Evolutionary conservation across 2,329 filamentous ascomycete genomes (phyloP), one percentile per base, ranked within the genome.

Genomic region (Tympanopsis confertula): DNA sequence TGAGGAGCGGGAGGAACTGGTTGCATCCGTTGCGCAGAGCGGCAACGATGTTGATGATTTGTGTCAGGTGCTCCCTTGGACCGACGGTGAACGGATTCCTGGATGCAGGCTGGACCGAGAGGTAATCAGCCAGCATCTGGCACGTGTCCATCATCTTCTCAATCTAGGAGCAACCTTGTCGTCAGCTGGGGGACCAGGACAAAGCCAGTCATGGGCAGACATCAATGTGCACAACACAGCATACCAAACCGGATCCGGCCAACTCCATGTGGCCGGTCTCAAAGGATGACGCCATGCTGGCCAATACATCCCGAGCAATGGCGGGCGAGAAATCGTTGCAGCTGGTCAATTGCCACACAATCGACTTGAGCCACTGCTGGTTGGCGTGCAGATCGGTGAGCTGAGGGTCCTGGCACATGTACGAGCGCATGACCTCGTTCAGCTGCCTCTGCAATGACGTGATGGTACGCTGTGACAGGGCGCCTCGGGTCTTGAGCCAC

Each of bases 141-240:
- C 83, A 77, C 24, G 88, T 73, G 46, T 88, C 82, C 47, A 91
- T 74, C 12, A 94, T 61, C 53, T 89, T 89, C 52, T 88, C 84
- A 42, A 91, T 76, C 74, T 80, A 47, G 0, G 19, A 12, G 2
- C 7, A n/a, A n/a, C n/a, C 18, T 17, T 19, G 29, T 30, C 36
- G 10, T 22, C 14, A 18, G 17, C 5, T 5, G 22, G 20, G 13
- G 19, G 3, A 19, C 20, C 13, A 20, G 10, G n/a, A 19, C 3
- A 29, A 20, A 13, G 5, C 7, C 15, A n/a, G 35, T n/a, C n/a
- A n/a, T n/a, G n/a, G n/a, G n/a, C n/a, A n/a, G n/a, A n/a, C n/a
- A n/a, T n/a, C n/a, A n/a, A n/a, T n/a, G n/a, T n/a, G n/a, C n/a
- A n/a, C n/a, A n/a, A n/a, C n/a, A n/a, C n/a, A n/a, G n/a, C n/a